Percentiles rank a stretch among this genome's conserved stretches.
These are phyloP conservation scores for Ulota crispa DNA, from an alignment of 225 moss, liverwort and hornwort genomes.

Conservation along the genomic window DNA sequence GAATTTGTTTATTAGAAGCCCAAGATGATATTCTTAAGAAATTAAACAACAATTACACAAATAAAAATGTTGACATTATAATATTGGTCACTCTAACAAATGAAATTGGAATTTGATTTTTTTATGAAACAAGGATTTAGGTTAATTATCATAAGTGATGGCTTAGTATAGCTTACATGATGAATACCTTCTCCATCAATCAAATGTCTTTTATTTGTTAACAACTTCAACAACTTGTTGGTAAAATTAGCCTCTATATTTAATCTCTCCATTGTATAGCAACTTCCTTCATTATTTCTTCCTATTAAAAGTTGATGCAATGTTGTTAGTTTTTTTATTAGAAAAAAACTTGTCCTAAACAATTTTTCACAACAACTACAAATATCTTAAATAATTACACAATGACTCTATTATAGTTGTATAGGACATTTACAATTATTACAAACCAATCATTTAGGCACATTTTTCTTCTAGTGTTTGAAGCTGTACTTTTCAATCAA, in stretches of 20 bases:
- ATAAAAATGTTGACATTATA: background rate
- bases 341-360: no score
- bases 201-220: slow-evolving; percentile 5
- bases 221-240: slow-evolving; percentile 18
- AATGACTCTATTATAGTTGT: no score
- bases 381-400: no score
- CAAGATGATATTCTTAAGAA: background rate
- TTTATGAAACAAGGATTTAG: no score
- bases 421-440: no score
- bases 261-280: slow-evolving; percentile 22
- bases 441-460: no score
- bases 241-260: background rate
- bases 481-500: rapidly evolving
- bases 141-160: background rate
- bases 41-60: background rate
- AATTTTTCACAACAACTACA: no score
- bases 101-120: rapidly evolving
- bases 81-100: background rate
- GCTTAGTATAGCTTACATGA: background rate
- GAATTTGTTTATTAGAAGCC: background rate
- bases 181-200: slow-evolving; percentile 31
- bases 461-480: no score
- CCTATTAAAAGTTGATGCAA: background rate
- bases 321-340: rapidly evolving
- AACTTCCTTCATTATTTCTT: slow-evolving; percentile 4